phyloP scores from a whole-genome alignment of 345 rosid species.

The Ceriops tagal region DNA sequence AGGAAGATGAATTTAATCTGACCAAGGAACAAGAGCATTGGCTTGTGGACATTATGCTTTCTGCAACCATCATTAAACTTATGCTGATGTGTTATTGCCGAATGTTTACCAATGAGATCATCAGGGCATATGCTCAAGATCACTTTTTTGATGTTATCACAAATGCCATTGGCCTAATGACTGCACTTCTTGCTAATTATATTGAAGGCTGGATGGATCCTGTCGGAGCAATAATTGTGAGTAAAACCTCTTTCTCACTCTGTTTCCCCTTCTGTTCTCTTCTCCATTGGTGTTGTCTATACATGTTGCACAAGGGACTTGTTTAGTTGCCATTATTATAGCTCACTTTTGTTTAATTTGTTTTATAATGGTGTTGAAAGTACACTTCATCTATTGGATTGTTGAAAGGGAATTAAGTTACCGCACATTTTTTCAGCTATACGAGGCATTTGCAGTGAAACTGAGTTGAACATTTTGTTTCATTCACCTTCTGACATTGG shows the following conservation, averaged over 20 bases:
- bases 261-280: not conserved
- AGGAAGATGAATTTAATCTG: constrained; percentile 68
- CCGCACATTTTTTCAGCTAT: not conserved
- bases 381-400: too few species aligned
- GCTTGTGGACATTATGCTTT: constrained; percentile 96
- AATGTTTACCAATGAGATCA: constrained; percentile 77
- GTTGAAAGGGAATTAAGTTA: too few species aligned
- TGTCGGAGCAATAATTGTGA: constrained; percentile 90
- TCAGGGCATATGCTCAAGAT: constrained; percentile 96
- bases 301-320: too few species aligned
- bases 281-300: too few species aligned
- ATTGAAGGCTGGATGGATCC: constrained; percentile 88
- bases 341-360: too few species aligned
- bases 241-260: constrained; percentile 18
- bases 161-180: constrained; percentile 82
- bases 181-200: constrained; percentile 84
- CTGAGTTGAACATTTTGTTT: not conserved
- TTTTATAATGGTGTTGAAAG: too few species aligned
- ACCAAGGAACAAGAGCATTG: constrained; percentile 70
- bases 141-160: constrained; percentile 96
- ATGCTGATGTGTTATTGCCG: constrained; percentile 71
- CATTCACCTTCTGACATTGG: not conserved
- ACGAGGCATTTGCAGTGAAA: not conserved
- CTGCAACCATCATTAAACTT: constrained; percentile 80
- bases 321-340: too few species aligned